A percentile compares a stretch with the other conserved stretches of the same genome.
Conservation (phyloP, 768 basidiomycete genomes). For the Tephrocybe sp. region DNA sequence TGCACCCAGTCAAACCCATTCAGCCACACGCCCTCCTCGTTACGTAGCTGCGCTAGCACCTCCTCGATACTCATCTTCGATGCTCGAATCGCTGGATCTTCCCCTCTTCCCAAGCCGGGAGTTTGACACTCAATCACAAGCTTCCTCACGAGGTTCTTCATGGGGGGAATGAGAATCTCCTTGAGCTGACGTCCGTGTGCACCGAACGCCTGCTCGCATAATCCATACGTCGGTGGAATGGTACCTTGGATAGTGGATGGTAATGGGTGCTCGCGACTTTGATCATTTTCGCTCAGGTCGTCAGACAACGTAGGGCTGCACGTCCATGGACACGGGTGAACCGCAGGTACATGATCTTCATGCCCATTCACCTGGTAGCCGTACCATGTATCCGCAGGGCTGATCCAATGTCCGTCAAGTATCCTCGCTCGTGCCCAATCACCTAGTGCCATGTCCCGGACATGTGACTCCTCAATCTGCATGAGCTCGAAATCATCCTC, state of each 20-base stretch:
- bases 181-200: slow-evolving; percentile 59
- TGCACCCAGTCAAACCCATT: slow-evolving; percentile 72
- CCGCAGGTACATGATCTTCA: slow-evolving; percentile 32
- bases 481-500: slow-evolving; percentile 43
- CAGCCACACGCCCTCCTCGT: slow-evolving; percentile 67
- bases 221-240: slow-evolving; percentile 55
- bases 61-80: slow-evolving; percentile 59
- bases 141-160: slow-evolving; percentile 67
- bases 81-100: slow-evolving; percentile 58
- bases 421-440: slow-evolving; percentile 74
- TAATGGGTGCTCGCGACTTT: slow-evolving; percentile 44
- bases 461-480: slow-evolving; percentile 39
- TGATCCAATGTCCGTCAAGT: slow-evolving; percentile 74
- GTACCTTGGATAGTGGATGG: slow-evolving; percentile 44
- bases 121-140: slow-evolving; percentile 61
- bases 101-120: slow-evolving; percentile 25
- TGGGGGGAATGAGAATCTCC: slow-evolving; percentile 57
- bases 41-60: slow-evolving; percentile 52
- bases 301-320: slow-evolving; percentile 24
- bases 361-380: slow-evolving; percentile 35
- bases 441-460: slow-evolving; percentile 55
- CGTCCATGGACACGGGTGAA: slow-evolving; percentile 68
- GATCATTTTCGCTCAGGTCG: slow-evolving; percentile 16
- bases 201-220: slow-evolving; percentile 64
- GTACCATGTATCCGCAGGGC: slow-evolving; percentile 71